Percentiles rank a stretch among this genome's conserved stretches.
Conservation (phyloP, 1,284 basidiomycete species). For the Ceratobasidium sp. region DNA sequence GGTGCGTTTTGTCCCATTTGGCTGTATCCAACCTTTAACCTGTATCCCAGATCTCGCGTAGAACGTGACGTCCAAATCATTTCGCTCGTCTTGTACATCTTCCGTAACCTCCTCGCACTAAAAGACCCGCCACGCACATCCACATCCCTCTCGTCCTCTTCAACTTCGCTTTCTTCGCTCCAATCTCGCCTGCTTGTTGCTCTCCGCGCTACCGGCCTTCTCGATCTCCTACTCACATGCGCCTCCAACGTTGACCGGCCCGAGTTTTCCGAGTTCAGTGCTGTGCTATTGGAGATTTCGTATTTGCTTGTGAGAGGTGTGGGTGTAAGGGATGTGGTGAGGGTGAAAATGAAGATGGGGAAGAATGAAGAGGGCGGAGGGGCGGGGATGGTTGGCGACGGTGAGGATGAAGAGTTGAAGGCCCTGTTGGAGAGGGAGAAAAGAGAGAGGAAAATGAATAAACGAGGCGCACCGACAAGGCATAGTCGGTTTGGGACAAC, state of each 20-base stretch:
- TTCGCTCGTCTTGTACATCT: conserved; percentile 84
- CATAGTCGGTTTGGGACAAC: conserved; percentile 96
- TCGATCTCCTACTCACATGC: conserved; percentile 82
- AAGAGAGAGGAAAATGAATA: conserved; percentile 21
- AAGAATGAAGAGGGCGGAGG: not conserved
- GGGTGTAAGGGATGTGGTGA: conserved; percentile 28
- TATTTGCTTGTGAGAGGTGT: conserved; percentile 85
- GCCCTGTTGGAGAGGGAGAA: conserved; percentile 43
- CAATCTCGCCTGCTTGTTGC: conserved; percentile 78
- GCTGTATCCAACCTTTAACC: not conserved
- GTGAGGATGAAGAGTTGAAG: conserved; percentile 42
- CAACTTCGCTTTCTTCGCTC: conserved; percentile 62
- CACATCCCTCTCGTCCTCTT: conserved; percentile 70
- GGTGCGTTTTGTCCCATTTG: conserved; percentile 47
- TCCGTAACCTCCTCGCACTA: conserved; percentile 90
- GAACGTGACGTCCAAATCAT: conserved; percentile 85
- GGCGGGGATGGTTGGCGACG: conserved; percentile 32
- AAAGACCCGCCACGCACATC: conserved; percentile 75
- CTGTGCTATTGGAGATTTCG: conserved; percentile 86
- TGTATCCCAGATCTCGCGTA: conserved; percentile 59
- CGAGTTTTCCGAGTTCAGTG: conserved; percentile 83
- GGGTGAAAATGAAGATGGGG: conserved; percentile 19
- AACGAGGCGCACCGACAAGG: conserved; percentile 72
- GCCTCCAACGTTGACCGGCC: conserved; percentile 77
- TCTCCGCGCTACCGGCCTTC: conserved; percentile 73